Base-by-base conservation (phyloP, 352 stramenopile genomes). In the Phytophthora nicotianae region DNA sequence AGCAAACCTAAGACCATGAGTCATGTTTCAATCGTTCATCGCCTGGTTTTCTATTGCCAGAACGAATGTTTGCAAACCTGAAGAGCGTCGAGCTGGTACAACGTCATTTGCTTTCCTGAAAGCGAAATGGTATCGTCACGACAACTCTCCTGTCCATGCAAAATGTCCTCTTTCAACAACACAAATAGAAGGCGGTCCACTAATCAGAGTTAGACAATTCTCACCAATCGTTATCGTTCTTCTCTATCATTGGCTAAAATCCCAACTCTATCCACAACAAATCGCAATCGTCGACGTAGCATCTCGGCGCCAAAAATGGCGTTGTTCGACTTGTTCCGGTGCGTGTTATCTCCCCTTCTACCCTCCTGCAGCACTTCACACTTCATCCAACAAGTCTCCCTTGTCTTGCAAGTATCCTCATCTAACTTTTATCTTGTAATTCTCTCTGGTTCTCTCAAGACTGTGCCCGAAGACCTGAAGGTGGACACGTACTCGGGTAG, bases 391-490 rank as follows among this genome's bases (percentile, higher is more conserved):
- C 46, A 7, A 3, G 17, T 49, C 24, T 59, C 40, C 58, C 33
- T 29, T 20, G 7, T 46, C 27, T 61, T 48, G 20, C 57, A 40
- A 38, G 66, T n/a, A 13, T 46, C 1, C 20, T 19, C 50, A 21
- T 53, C 27, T 60, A 61, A 62, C 10, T 38, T 38, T 43, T 37
- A 26, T 41, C 8, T 50, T 26, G 61, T 26, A 54, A 71, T 42
- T 67, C 61, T n/a, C 4, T 58, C 23, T 48, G 17, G 13, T 62
- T 33, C 3, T n/a, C 13, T 29, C 21, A 27, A 93, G 83, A 45
- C 88, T 66, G 65, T 93, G 43, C 83, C 83, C n/a, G 83, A 93
- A 41, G 83, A 93, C 58, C 67, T 93, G 17, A 72, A 88, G 69
- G 76, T 89, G 43, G 72, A 68, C 58, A 90, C 70, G 37, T 73